Evolutionary conservation across 1,284 basidiomycete species (phyloP), one percentile per base, ranked within the genome.

Genomic region (Mycena citricolor): DNA sequence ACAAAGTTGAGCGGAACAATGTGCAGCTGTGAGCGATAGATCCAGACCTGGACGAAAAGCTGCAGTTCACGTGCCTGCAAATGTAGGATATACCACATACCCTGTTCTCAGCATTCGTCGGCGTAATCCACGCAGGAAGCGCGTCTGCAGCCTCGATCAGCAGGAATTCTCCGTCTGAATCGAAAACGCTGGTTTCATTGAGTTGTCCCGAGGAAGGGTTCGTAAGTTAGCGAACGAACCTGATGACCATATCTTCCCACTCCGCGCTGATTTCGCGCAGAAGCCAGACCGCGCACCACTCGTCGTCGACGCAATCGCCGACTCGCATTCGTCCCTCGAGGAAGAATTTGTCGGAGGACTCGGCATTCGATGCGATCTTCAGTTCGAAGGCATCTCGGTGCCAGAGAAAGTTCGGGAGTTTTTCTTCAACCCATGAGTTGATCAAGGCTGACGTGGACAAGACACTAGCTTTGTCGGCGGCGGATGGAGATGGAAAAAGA

Each of bases 81-180:
- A 44, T 49, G 54, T 56, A 56, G 57, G 50, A 51, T n/a, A 51
- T 46, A 37, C 26, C 54, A 73, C 86, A 67, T 68, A 93, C 91
- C 72, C 97, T 83, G 67, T 97, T 95, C 61, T 86, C 81, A 31
- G 92, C 85, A 61, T 94, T 94, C 32, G 84, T 77, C 1, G 95
- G 97, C 10, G 85, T 86, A 32, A 98, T 82, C 97, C 95, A 99
- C 1, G 76, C 69, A 4, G 95, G 94, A 8, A 99, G 70, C 36
- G 73, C 76, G 43, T 98, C 88, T 8, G 97, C 97, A 3, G 92
- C 95, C 68, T 99, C 95, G 52, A 99, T 98, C 48, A 99, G 76
- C 30, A 99, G 66, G 60, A 99, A 97, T 58, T 99, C 91, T 22
- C 97, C 97, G 63, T 99, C 95, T 4, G 88, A 85, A 66, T 98